Conservation (phyloP, 139 green algal species). For the Chlorella sp. region DNA sequence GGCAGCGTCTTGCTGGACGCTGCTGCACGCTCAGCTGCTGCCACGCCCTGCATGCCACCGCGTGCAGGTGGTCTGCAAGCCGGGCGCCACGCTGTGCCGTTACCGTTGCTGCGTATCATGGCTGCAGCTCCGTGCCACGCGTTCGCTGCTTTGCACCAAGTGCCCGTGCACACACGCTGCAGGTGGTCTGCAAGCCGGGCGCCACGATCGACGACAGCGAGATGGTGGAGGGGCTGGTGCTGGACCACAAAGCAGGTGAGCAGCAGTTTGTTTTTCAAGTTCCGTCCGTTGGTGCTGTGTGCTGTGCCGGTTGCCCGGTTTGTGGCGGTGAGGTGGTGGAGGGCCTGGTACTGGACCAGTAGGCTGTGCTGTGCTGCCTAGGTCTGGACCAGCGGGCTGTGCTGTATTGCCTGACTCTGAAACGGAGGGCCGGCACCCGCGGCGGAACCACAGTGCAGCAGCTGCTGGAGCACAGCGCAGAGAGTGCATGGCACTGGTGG, state of each 20-base stretch:
- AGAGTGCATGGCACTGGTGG: too few relatives aligned
- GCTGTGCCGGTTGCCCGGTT: too few relatives aligned
- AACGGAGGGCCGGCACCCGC: too few relatives aligned
- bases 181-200: conserved; percentile 86
- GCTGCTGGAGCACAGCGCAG: too few relatives aligned
- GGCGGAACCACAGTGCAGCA: too few relatives aligned
- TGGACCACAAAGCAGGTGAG: conserved; percentile 88
- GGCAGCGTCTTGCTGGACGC: conserved; percentile 22
- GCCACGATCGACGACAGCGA: conserved; percentile 97
- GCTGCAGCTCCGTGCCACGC: too few relatives aligned
- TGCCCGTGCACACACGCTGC: not conserved
- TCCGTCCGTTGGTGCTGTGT: not conserved
- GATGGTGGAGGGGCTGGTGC: conserved; percentile 95
- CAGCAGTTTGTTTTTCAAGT: not conserved
- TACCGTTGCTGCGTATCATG: too few relatives aligned
- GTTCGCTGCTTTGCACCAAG: not conserved
- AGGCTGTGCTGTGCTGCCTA: not conserved
- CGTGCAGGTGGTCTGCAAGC: conserved; percentile 79
- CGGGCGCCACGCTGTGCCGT: conserved; percentile 95
- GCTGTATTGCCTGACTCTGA: not conserved
- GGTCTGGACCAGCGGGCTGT: not conserved
- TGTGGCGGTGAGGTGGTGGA: not conserved
- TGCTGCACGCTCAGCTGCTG: conserved; percentile 73
- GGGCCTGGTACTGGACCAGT: not conserved
- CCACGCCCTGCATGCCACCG: too few relatives aligned